Evolutionary conservation across 2,329 filamentous ascomycete species (phyloP), one percentile per base, ranked within the genome.

Genomic region (Monilinia polystroma): DNA sequence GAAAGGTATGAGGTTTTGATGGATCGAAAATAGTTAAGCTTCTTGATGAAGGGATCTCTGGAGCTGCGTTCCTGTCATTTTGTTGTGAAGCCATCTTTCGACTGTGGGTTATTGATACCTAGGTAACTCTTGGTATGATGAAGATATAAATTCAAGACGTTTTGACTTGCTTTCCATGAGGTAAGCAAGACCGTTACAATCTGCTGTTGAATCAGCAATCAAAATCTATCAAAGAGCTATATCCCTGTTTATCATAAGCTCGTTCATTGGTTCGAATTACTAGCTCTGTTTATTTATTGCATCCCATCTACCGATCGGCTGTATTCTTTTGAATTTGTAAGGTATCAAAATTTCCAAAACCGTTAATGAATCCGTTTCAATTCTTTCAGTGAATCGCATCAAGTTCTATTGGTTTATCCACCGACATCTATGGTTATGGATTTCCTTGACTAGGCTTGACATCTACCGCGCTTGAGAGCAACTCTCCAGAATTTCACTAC

Each of bases 1-100:
- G 76, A 78, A 97, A 97, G 43, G 71, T 75, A 75, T 87, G 85
- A 12, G 81, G 77, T 26, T 75, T 70, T 23, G 78, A 76, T 23
- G 78, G 74, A 74, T 86, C 81, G 58, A 90, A 78, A 32, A 74
- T 60, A 26, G 68, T 32, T 38, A 75, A 69, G 12, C 53, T 70
- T 55, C 55, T 52, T 47, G 45, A 10, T 23, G 4, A 45, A 23
- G 53, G 14, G 38, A 18, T n/a, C 6, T 64, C 38, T 20, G 18
- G 35, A 26, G 45, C 43, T 47, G 53, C 16, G 8, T 23, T 26
- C 60, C 57, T 12, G 14, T 14, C 38, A 29, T 23, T 60, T 35
- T 35, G 43, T 35, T 60, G 43, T 38, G 45, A 51, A 60, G 45
- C n/a, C 58, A 60, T 51, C 20, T 60, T 20, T 60, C 43, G 35